Base-by-base conservation (phyloP, 768 basidiomycete species). In the Leccinum fibrillosum region DNA sequence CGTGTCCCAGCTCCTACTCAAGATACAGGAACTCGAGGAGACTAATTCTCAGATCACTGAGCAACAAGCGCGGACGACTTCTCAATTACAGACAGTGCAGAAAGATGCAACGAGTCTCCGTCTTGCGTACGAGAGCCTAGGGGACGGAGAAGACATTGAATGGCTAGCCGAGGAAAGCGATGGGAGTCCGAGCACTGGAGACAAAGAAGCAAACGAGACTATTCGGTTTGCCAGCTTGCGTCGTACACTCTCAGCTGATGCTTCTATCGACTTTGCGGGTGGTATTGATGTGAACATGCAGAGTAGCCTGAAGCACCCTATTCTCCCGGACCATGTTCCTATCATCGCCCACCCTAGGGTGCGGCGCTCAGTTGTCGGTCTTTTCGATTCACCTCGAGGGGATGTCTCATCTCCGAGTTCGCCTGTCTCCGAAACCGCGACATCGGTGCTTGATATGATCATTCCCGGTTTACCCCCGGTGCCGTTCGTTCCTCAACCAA, bases 11-110 rank as follows among this genome's bases (percentile, higher is more conserved):
- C 81, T 93, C 7, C 73, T 92, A 45, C 67, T 75, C 15, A 93
- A 93, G 74, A 88, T 93, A 52, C 77, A 80, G 49, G 90, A 93
- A 68, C 78, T 93, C 1, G 89, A 93, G 65, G 80, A 85, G 39
- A 82, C 88, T 2, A 93, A 93, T 62, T 61, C 74, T 7, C 80
- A 82, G 55, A 90, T 93, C 44, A 75, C 83, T 21, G 75, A 79
- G 56, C 84, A 88, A 60, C 90, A 92, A 67, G 71, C 70, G 1
- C 80, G 82, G 63, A 90, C 90, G 0, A 72, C 79, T 5, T 75
- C 75, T 39, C 84, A 86, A 58, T 75, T 92, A 26, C 80, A 81
- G n/a, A 80, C 81, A 4, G 88, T 89, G 10, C 88, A 90, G 62
- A 79, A 82, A 57, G 89, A 92, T 63, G 86, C 86, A 2, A 82